These are phyloP conservation scores for Eucalyptus guilfoylei DNA, from an alignment of 345 rosid species.

Conservation along the genomic window DNA sequence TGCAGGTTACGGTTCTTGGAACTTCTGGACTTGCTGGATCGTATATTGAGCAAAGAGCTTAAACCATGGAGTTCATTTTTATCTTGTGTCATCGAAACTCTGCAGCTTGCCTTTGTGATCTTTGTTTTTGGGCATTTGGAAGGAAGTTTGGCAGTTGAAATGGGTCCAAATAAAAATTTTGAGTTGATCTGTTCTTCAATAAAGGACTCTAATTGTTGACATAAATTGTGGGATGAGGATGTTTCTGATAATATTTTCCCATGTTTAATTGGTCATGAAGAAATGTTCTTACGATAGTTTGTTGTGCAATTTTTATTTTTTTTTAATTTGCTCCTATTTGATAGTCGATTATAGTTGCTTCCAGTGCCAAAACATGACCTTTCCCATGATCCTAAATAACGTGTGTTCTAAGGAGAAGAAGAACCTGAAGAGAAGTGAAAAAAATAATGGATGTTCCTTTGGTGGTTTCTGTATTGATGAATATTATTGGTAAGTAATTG, in stretches of 20 bases:
- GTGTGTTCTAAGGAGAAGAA: not conserved
- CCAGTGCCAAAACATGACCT: not conserved
- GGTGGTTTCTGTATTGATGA: not conserved
- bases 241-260: not conserved
- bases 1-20: constrained; percentile 81
- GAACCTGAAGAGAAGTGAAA: not conserved
- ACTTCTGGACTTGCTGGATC: constrained; percentile 94
- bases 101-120: not conserved
- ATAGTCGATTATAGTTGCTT: not conserved
- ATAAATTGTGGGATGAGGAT: not conserved
- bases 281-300: not conserved
- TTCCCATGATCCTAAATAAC: not conserved
- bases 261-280: not conserved
- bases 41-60: constrained; percentile 76
- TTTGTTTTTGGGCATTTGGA: not conserved
- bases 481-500: not conserved
- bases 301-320: not conserved
- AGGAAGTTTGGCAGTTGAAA: not conserved
- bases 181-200: not conserved
- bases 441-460: not conserved
- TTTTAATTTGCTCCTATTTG: not conserved
- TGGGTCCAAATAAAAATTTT: not conserved
- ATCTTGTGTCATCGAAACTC: not conserved
- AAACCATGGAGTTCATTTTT: constrained; percentile 4
- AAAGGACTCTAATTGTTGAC: not conserved